Conservation (phyloP, 1,284 basidiomycete species). For the Heterobasidion occidentale region DNA sequence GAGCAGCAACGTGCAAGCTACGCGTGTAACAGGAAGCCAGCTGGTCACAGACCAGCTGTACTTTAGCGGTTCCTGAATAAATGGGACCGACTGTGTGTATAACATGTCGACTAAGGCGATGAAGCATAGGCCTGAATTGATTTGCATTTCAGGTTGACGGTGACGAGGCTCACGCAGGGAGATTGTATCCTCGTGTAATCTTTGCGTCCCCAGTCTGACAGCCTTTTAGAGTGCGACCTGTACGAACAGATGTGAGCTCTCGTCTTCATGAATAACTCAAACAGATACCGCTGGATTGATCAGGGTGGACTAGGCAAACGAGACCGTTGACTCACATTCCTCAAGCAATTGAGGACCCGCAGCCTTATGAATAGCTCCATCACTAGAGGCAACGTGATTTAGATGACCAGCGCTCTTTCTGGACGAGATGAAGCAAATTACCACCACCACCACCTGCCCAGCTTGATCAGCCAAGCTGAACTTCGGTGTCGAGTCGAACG, state of each 20-base stretch:
- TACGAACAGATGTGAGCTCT: too few relatives aligned
- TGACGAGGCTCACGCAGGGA: slow-evolving; percentile 49
- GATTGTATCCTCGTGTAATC: slow-evolving; percentile 67
- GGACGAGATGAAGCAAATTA: slow-evolving; percentile 15
- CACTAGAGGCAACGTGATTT: slow-evolving; percentile 38
- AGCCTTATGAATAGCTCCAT: slow-evolving; percentile 82
- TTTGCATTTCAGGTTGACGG: background rate
- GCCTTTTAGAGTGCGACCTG: slow-evolving; percentile 64
- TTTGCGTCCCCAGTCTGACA: slow-evolving; percentile 81
- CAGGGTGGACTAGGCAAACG: background rate
- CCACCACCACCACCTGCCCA: slow-evolving; percentile 62
- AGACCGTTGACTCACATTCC: slow-evolving; percentile 54
- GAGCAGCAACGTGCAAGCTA: slow-evolving; percentile 55
- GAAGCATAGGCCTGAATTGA: background rate
- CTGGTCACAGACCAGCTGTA: slow-evolving; percentile 38
- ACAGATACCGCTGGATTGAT: background rate
- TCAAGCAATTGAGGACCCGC: slow-evolving; percentile 68
- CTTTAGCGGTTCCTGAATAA: slow-evolving; percentile 37
- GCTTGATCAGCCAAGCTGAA: background rate
- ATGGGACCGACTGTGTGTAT: slow-evolving; percentile 92
- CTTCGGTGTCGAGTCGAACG: background rate
- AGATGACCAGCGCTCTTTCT: background rate
- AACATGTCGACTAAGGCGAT: slow-evolving; percentile 47
- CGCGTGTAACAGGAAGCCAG: slow-evolving; percentile 70
- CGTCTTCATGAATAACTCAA: too few relatives aligned